Base-by-base conservation (phyloP, 2,329 filamentous ascomycete genomes). In the Paecilomyces fulvus region DNA sequence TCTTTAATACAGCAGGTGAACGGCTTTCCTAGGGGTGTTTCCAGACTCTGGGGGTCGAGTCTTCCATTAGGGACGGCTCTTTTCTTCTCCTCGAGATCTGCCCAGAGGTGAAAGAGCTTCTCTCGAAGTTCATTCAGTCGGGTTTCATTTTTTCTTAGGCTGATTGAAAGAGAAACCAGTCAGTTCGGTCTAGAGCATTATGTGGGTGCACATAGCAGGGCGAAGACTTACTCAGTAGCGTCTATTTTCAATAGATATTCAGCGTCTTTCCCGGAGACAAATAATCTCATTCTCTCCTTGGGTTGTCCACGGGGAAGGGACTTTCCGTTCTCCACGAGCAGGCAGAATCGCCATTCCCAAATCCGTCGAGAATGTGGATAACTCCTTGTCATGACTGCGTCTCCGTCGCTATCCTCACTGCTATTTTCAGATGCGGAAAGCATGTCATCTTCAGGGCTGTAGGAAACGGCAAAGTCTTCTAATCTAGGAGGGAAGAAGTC, bases 261-360 rank as follows among this genome's bases (percentile, higher is more conserved):
- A 1, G 80, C 85, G 59, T 80, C 76, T 4, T 70, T 56, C 56
- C 80, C 86, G 54, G 85, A 80, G 1, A 96, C 86, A 5, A 88
- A 75, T 2, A 88, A 80, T 78, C 87, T 90, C 53, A 92, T 67
- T 28, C 77, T 77, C 6, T 79, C 67, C 12, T 75, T 79, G 12
- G 70, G 63, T 31, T 68, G 64, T n/a, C 65, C 62, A 55, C 67
- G 64, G 30, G 63, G 60, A 49, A 64, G 68, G 3, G 74, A 67
- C 30, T 74, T 69, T 0, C 82, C 84, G 61, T 92, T 89, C 70
- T 95, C 88, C 1, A 96, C 81, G 11, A 88, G 78, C 23, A 97
- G 78, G 21, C 82, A 83, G 71, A 96, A 96, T 12, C 83, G 81
- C 92, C 92, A 96, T 70, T 94, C 85, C 88, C 90, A 96, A 7